phyloP scores from a whole-genome alignment of 345 rosid genomes.

The Acer saccharum region DNA sequence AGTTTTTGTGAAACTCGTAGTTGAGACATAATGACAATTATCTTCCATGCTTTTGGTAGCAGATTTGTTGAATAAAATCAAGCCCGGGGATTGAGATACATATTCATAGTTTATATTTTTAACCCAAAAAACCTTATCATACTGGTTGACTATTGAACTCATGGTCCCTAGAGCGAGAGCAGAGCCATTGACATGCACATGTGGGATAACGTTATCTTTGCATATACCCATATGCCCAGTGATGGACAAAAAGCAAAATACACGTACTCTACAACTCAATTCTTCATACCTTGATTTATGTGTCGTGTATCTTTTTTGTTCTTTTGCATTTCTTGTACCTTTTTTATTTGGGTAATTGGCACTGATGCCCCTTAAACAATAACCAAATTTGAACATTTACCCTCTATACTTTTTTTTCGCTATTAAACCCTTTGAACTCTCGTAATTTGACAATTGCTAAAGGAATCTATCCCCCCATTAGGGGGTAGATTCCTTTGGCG shows the following conservation, averaged over 20 bases:
- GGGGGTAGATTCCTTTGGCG: too few relatives aligned
- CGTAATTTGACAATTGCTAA: too few relatives aligned
- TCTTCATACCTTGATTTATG: neutral
- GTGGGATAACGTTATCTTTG: constrained; percentile 9
- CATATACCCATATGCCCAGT: neutral
- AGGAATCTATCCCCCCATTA: too few relatives aligned
- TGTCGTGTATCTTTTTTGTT: too few relatives aligned
- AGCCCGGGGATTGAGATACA: neutral
- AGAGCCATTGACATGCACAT: constrained; percentile 8
- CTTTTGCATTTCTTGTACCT: neutral
- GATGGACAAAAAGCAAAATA: neutral
- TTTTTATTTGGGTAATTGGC: too few relatives aligned
- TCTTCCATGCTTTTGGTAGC: neutral
- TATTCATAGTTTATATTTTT: neutral
- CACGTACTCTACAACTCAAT: neutral
- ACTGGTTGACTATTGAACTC: neutral
- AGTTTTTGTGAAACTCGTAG: neutral
- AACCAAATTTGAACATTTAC: too few relatives aligned
- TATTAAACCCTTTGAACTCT: too few relatives aligned
- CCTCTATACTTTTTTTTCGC: too few relatives aligned
- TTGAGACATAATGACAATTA: neutral
- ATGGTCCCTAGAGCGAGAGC: constrained; percentile 10
- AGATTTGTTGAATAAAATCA: neutral
- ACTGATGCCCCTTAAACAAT: too few relatives aligned
- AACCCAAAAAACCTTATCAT: too few relatives aligned